Evolutionary conservation across 2,329 filamentous ascomycete genomes (phyloP), one percentile per base, ranked within the genome.

Genomic region (Penicillium sp.): DNA sequence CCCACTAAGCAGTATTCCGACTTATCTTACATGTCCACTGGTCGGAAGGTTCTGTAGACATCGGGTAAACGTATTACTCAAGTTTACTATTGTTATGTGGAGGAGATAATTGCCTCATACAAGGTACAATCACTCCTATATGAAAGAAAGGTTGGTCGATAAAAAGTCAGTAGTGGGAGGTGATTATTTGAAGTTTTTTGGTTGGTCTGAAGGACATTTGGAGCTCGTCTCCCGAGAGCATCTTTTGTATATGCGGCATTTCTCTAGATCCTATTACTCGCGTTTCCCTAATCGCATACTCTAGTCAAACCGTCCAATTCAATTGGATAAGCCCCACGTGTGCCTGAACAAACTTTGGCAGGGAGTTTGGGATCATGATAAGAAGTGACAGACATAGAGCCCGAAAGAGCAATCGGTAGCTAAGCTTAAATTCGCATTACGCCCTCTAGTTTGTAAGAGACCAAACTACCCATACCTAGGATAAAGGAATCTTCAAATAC

Each of bases 21-120:
- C 27, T 7, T 9, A 6, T 31, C 27, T 31, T 22, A 22, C 22
- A 22, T 27, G 24, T 27, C 24, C 24, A 27, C 24, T 27, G 24
- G 24, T 31, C 31, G 9, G 4, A 22, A 22, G 22, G 31, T 31
- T 31, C 7, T 9, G 1, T 9, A 31, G 31, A 9, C 9, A 31
- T 9, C 10, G 9, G 9, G 31, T 31, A 31, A 31, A 31, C 10
- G 10, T 10, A 9, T 31, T 31, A 10, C 2, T 31, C 2, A 31
- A 31, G 31, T 31, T 31, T 9, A 31, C 31, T 31, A 9, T 22
- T 2, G 31, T 36, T 52, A 24, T 43, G 43, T 60, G 58, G 58
- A 55, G 54, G 35, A 53, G 36, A 56, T n/a, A 60, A 60, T 50
- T 60, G 54, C 58, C 58, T 59, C 57, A 18, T 59, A 35, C n/a